Evolutionary conservation across 352 stramenopile genomes (phyloP), one percentile per base, ranked within the genome.

Genomic region (Phytophthora brassicae): DNA sequence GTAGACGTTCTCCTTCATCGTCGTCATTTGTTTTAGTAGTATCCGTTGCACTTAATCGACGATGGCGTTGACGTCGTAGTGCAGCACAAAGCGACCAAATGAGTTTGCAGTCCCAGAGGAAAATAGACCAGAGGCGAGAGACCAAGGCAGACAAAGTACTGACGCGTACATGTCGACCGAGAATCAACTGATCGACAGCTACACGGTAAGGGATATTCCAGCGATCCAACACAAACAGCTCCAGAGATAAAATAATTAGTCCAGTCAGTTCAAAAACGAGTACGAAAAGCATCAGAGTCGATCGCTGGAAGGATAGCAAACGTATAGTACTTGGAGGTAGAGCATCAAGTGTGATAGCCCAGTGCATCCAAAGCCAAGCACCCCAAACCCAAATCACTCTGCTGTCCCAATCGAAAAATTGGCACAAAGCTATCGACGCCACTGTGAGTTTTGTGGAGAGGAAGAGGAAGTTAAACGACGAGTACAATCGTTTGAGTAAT

Each of bases 281-380:
- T 14, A 63, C 48, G 3, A 31, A 50, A 13, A 65, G 42, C 57
- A 63, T 53, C 9, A 60, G 66, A 5, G 45, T 39, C 8, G 62
- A 65, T 5, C 66, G 56, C 17, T 55, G 56, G 22, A 76, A 79
- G 13, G 31, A 39, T 1, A 79, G 53, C 48, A 68, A 56, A 2
- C 31, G 26, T 39, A 48, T 64, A 0, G 52, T 22, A 35, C 42
- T 61, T 0, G 70, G 70, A 19, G 67, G 68, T 16, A 74, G 29
- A 9, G 70, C 67, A 26, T 79, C 70, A 4, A 76, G 60, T 13
- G 63, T 64, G 31, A 79, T 56, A 3, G 57, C 51, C 67, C 67
- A 79, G 9, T 67, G 58, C 36, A 76, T 74, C 67, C 66, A 79
- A 24, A 75, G 2, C 54, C 68, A 76, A 7, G 54, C 60, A 19